A percentile compares a stretch with the other conserved stretches of the same genome.
phyloP scores from a whole-genome alignment of 768 basidiomycete genomes.

The Cystofilobasidium ferigula region DNA sequence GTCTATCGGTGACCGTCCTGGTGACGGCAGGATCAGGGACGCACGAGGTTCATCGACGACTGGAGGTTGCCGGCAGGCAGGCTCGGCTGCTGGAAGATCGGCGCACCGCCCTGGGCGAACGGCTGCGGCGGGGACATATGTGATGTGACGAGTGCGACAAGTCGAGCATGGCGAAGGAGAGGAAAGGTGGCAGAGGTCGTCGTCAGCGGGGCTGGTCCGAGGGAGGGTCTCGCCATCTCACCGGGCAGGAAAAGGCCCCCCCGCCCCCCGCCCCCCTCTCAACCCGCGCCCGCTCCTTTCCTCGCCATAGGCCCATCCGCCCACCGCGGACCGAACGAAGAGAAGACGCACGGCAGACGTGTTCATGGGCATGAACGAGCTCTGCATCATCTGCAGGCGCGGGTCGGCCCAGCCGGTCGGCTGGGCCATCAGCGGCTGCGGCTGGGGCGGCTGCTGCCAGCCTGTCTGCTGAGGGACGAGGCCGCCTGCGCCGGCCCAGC shows the following conservation, averaged over 20 bases:
- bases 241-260: constrained; percentile 25
- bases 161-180: background rate
- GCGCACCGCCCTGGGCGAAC: constrained; percentile 39
- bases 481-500: constrained; percentile 34
- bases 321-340: constrained; percentile 16
- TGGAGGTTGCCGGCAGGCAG: constrained; percentile 51
- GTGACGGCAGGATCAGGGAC: background rate
- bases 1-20: background rate
- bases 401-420: constrained; percentile 59
- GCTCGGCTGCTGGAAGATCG: constrained; percentile 48
- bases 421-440: constrained; percentile 52
- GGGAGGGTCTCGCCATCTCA: background rate
- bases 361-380: constrained; percentile 68
- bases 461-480: constrained; percentile 52
- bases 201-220: too few species aligned
- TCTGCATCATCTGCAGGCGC: constrained; percentile 76
- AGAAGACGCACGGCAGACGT: constrained; percentile 31
- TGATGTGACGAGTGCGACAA: too few species aligned
- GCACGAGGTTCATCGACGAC: constrained; percentile 50
- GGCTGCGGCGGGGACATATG: constrained; percentile 32
- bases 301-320: background rate
- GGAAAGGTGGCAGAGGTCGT: constrained; percentile 11
- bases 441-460: constrained; percentile 38
- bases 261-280: constrained; percentile 10
- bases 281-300: background rate